Evolutionary conservation across 345 rosid species (phyloP).

Genomic region (Bruguiera sexangula): DNA sequence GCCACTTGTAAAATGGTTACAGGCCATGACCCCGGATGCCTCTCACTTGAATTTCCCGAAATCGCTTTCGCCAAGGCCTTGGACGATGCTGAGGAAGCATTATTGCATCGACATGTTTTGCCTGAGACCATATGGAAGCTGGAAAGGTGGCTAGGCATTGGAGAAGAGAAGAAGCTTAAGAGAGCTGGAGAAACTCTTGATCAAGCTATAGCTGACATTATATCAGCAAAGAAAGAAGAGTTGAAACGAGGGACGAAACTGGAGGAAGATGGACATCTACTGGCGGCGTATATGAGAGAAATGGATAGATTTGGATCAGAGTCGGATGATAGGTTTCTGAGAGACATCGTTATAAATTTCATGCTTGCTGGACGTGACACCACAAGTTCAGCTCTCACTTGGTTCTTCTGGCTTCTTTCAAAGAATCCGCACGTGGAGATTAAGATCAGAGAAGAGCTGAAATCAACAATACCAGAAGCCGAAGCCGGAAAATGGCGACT

Average conservation of each 20-base stretch:
- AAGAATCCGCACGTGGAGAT: conserved; percentile 30
- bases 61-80: conserved; percentile 46
- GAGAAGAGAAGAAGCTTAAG: conserved; percentile 53
- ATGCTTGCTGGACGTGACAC: conserved; percentile 75
- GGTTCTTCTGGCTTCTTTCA: conserved; percentile 67
- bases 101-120: conserved; percentile 54
- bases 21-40: conserved; percentile 52
- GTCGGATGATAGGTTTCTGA: conserved; percentile 44
- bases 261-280: conserved; percentile 23
- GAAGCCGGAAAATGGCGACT: conserved; percentile 31
- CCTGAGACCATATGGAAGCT: conserved; percentile 63
- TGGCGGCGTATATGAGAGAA: conserved; percentile 45
- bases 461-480: conserved; percentile 3
- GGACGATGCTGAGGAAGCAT: conserved; percentile 48
- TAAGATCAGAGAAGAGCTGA: conserved; percentile 40
- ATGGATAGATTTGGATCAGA: conserved; percentile 19
- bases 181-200: conserved; percentile 44
- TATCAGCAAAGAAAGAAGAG: conserved; percentile 33
- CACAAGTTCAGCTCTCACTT: conserved; percentile 61
- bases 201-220: conserved; percentile 29
- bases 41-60: conserved; percentile 42
- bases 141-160: conserved; percentile 48
- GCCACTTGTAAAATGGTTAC: conserved; percentile 44
- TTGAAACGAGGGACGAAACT: conserved; percentile 3
- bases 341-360: conserved; percentile 63